Conservation (phyloP, 352 stramenopile genomes). For the Pythium vanterpoolii region DNA sequence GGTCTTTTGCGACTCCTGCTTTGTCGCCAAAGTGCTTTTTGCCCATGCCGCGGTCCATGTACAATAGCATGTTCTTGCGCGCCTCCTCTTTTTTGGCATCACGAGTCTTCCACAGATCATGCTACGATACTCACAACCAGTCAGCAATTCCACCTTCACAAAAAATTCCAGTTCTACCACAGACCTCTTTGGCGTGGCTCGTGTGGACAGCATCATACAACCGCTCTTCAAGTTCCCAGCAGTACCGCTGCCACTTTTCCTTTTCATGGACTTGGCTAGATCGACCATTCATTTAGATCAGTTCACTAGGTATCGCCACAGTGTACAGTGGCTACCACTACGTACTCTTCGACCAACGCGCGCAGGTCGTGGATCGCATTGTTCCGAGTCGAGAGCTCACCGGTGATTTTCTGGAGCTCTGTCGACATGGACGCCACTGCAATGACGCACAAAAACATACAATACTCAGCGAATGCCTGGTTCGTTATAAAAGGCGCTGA, state of each 20-base stretch:
- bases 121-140: conserved; percentile 22
- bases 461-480: background rate
- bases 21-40: conserved; percentile 45
- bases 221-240: conserved; percentile 71
- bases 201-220: conserved; percentile 52
- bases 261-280: conserved; percentile 64
- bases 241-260: conserved; percentile 76
- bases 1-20: background rate
- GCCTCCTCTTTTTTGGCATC: conserved; percentile 71
- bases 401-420: conserved; percentile 25
- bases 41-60: conserved; percentile 60
- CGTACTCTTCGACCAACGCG: conserved; percentile 63
- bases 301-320: background rate
- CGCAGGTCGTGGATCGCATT: conserved; percentile 45
- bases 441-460: background rate
- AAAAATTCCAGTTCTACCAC: background rate
- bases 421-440: conserved; percentile 14
- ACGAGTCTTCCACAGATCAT: conserved; percentile 54
- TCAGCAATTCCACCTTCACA: background rate
- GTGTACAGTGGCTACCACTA: no score
- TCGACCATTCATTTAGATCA: background rate
- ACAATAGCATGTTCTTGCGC: conserved; percentile 70
- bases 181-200: conserved; percentile 55
- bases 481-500: background rate
- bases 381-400: conserved; percentile 32